These are phyloP conservation scores for Sanghuangporus weigelae DNA, from an alignment of 1,284 basidiomycete genomes.

Conservation along the genomic window DNA sequence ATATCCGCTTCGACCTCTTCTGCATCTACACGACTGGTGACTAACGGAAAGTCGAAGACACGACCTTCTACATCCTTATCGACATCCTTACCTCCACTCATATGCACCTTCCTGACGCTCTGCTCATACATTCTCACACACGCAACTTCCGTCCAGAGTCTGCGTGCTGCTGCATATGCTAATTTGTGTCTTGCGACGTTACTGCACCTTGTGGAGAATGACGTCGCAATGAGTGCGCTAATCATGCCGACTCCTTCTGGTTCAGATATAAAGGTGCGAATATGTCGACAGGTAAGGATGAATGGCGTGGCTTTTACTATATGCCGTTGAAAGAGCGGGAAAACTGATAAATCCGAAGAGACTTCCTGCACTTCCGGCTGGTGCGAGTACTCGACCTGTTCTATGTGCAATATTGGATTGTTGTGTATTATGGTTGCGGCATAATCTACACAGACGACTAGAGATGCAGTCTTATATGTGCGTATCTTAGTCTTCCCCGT, in stretches of 20 bases:
- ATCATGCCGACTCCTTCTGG: conserved; percentile 29
- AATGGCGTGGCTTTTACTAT: background rate
- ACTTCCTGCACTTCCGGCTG: conserved; percentile 43
- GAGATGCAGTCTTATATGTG: conserved; percentile 53
- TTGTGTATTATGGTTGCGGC: conserved; percentile 61
- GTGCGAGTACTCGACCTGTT: conserved; percentile 35
- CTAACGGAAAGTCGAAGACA: conserved; percentile 19
- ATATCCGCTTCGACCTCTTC: conserved; percentile 21
- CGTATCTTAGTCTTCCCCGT: conserved; percentile 6
- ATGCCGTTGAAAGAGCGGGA: background rate
- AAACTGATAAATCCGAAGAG: conserved; percentile 30
- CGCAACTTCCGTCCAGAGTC: conserved; percentile 50
- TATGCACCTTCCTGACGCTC: conserved; percentile 45
- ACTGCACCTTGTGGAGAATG: conserved; percentile 44
- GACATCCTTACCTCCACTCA: conserved; percentile 28
- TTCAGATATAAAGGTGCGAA: conserved; percentile 32
- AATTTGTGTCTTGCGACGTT: conserved; percentile 49
- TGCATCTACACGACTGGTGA: background rate
- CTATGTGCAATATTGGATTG: conserved; percentile 57
- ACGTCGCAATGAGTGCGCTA: conserved; percentile 40
- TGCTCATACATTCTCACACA: conserved; percentile 61
- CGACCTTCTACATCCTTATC: background rate
- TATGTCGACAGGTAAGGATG: conserved; percentile 54
- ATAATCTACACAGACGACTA: conserved; percentile 57
- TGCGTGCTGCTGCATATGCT: conserved; percentile 55